phyloP scores from a whole-genome alignment of 2,329 filamentous ascomycete species.

The Neophaeococcomyces aloes region DNA sequence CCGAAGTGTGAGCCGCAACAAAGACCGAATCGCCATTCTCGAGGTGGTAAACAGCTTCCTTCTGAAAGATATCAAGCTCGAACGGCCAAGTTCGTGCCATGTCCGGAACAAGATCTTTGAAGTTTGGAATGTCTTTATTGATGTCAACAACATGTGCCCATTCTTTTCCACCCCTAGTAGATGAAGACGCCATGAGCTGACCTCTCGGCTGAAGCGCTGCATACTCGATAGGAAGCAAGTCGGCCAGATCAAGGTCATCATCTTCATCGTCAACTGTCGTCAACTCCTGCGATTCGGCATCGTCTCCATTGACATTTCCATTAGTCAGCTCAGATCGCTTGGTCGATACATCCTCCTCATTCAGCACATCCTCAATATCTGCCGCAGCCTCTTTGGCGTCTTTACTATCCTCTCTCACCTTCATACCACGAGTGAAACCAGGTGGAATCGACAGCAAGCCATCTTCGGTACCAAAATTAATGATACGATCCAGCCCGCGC shows the following conservation, averaged over 20 bases:
- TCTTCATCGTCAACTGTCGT: slow-evolving; percentile 27
- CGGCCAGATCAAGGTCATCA: slow-evolving; percentile 61
- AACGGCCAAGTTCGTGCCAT: slow-evolving; percentile 97
- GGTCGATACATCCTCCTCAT: slow-evolving; percentile 28
- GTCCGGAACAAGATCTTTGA: slow-evolving; percentile 81
- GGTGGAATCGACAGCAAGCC: slow-evolving; percentile 73
- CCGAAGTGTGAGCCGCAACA: slow-evolving; percentile 93
- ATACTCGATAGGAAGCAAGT: slow-evolving; percentile 82
- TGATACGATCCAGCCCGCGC: slow-evolving; percentile 65
- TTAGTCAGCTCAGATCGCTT: slow-evolving; percentile 15
- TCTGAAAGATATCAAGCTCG: slow-evolving; percentile 95
- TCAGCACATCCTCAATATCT: slow-evolving; percentile 57
- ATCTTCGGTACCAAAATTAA: slow-evolving; percentile 67
- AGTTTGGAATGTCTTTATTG: slow-evolving; percentile 86
- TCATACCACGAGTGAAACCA: slow-evolving; percentile 67
- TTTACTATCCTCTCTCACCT: slow-evolving; percentile 53
- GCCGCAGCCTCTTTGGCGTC: slow-evolving; percentile 53
- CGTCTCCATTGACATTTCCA: slow-evolving; percentile 16
- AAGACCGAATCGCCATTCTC: slow-evolving; percentile 96
- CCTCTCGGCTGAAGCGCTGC: slow-evolving; percentile 78
- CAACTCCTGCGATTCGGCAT: slow-evolving; percentile 8
- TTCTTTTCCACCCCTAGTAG: slow-evolving; percentile 67
- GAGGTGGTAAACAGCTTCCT: slow-evolving; percentile 94
- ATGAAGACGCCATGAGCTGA: slow-evolving; percentile 59
- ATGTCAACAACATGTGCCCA: slow-evolving; percentile 99